Conservation (phyloP, 345 rosid species). For the Eucalyptus curtisii region DNA sequence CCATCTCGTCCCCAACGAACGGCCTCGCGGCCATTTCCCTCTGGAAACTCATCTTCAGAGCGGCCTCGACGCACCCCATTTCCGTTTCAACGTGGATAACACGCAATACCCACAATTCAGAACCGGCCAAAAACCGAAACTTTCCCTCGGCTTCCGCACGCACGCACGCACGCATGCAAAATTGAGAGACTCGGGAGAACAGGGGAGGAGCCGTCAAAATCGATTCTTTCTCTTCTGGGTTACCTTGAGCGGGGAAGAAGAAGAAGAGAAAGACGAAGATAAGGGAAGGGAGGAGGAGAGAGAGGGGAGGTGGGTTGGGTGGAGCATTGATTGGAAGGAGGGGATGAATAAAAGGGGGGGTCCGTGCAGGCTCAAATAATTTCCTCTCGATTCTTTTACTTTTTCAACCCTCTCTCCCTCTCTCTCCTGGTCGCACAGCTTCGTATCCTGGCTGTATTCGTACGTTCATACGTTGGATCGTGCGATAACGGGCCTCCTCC, state of each 20-base stretch:
- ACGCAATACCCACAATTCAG: not conserved
- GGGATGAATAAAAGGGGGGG: conserved; percentile 3
- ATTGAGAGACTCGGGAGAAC: not conserved
- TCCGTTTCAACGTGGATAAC: conserved; percentile 1
- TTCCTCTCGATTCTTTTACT: conserved; percentile 7
- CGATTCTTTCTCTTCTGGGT: not conserved
- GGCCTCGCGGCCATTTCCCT: conserved; percentile 42
- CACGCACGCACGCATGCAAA: not conserved
- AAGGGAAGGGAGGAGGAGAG: conserved; percentile 3
- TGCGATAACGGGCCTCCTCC: not conserved
- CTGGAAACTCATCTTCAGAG: conserved; percentile 48
- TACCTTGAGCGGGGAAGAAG: not conserved
- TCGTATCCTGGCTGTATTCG: not conserved
- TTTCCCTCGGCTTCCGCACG: not conserved
- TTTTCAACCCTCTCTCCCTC: not conserved
- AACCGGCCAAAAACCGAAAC: not conserved
- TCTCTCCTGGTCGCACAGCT: not conserved
- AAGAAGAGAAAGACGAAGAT: not conserved
- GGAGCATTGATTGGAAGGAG: conserved; percentile 46
- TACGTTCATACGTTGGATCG: not conserved
- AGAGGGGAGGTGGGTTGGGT: conserved; percentile 50
- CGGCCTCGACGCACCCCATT: conserved; percentile 67
- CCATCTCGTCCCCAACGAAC: not conserved
- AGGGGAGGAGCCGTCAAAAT: not conserved
- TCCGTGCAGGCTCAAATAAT: not conserved